Evolutionary conservation across 768 basidiomycete genomes (phyloP).

Genomic region (Suillus clintonianus): DNA sequence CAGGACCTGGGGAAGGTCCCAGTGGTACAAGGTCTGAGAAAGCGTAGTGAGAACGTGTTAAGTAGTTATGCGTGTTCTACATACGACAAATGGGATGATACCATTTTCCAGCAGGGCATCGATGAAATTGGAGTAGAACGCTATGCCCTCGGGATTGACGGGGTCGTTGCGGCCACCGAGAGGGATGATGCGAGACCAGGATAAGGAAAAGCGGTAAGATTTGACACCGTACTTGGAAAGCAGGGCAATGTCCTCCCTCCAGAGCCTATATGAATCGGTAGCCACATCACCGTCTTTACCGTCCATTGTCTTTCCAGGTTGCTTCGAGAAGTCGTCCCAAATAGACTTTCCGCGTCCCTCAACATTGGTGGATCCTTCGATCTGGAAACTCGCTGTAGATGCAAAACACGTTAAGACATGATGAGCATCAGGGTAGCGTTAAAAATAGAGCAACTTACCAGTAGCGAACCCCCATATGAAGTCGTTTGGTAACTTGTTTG

Average conservation of each 20-base stretch:
- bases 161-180: conserved; percentile 73
- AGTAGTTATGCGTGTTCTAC: conserved; percentile 22
- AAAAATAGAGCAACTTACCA: conserved; percentile 36
- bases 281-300: conserved; percentile 69
- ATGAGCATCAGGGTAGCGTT: neutral
- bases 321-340: conserved; percentile 73
- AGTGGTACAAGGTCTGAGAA: conserved; percentile 67
- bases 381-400: conserved; percentile 63
- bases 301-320: conserved; percentile 69
- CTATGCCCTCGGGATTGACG: conserved; percentile 67
- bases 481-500: conserved; percentile 51
- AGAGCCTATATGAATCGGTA: conserved; percentile 69
- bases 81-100: conserved; percentile 68
- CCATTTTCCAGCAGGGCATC: conserved; percentile 63
- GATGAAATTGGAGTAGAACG: conserved; percentile 71
- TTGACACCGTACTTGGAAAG: conserved; percentile 67
- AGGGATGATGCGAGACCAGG: conserved; percentile 78
- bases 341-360: conserved; percentile 69
- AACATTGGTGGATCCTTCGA: conserved; percentile 64
- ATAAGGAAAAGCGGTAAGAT: conserved; percentile 74
- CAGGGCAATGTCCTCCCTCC: conserved; percentile 67
- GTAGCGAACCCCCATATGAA: conserved; percentile 77
- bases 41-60: neutral
- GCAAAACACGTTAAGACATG: conserved; percentile 4
- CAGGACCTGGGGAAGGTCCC: conserved; percentile 78